A percentile compares a stretch with the other conserved stretches of the same genome.
Evolutionary conservation across 129 eudicot species (phyloP).

Genomic region (Silybum marianum): DNA sequence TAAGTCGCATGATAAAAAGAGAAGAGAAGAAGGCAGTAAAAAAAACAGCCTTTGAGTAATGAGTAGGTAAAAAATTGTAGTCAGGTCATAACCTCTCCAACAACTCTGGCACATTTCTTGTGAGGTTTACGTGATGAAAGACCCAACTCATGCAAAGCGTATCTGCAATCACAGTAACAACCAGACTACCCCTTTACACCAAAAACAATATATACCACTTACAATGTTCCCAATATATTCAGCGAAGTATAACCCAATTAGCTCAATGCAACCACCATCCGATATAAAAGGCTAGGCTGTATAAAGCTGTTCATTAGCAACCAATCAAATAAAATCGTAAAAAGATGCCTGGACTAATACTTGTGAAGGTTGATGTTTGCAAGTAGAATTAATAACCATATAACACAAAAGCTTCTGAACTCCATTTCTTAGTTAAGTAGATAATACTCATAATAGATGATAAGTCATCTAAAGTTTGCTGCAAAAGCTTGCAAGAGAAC

Average conservation of each 20-base stretch:
- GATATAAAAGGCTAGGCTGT: background rate
- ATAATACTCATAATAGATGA: no score
- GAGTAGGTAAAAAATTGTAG: background rate
- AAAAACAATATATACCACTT: background rate
- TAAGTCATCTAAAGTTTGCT: background rate
- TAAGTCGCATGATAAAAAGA: conserved; percentile 8
- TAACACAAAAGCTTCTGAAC: background rate
- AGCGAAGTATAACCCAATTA: conserved; percentile 12
- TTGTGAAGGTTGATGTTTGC: background rate
- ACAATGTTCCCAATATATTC: background rate
- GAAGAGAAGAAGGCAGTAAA: background rate
- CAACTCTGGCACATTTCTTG: conserved; percentile 98
- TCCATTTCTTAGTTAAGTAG: background rate
- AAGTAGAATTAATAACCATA: background rate
- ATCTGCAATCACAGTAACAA: conserved; percentile 47
- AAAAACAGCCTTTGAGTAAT: background rate
- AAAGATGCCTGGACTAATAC: background rate
- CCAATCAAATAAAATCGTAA: background rate
- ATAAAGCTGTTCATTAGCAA: background rate
- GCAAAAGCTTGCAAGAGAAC: background rate
- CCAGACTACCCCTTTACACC: background rate
- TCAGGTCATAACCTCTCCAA: conserved; percentile 75
- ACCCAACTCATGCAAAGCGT: conserved; percentile 95
- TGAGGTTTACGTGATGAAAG: conserved; percentile 86
- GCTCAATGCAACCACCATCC: conserved; percentile 7